Conservation (phyloP, 1,139 yeast species). For the Arxiozyma telluris region DNA sequence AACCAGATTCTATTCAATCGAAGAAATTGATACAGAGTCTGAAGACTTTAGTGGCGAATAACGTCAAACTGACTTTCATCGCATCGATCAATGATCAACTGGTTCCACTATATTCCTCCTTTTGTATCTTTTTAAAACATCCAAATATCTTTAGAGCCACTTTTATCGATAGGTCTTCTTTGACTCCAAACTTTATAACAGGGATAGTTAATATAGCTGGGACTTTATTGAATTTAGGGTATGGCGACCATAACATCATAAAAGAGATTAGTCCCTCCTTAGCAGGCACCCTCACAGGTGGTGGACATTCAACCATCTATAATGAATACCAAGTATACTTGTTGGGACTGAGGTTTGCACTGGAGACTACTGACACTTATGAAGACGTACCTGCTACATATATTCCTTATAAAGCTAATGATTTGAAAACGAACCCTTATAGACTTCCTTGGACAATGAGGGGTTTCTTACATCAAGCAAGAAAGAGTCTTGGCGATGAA, state of each 20-base stretch:
- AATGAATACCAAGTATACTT: slow-evolving; percentile 81
- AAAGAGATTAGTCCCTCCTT: slow-evolving; percentile 74
- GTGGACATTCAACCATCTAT: slow-evolving; percentile 87
- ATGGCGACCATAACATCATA: slow-evolving; percentile 65
- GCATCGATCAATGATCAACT: slow-evolving; percentile 89
- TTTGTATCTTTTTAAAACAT: slow-evolving; percentile 73
- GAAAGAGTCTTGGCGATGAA: slow-evolving; percentile 35
- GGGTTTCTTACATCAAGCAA: slow-evolving; percentile 59
- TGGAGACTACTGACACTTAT: slow-evolving; percentile 64
- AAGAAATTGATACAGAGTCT: slow-evolving; percentile 61
- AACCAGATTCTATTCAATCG: slow-evolving; percentile 62
- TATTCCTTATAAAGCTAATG: slow-evolving; percentile 53
- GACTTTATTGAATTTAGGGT: slow-evolving; percentile 52
- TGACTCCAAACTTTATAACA: slow-evolving; percentile 46
- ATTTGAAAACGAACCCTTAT: slow-evolving; percentile 67
- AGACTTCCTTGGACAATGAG: slow-evolving; percentile 88
- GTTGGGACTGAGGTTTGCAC: slow-evolving; percentile 60
- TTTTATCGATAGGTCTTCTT: slow-evolving; percentile 56
- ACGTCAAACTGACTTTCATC: slow-evolving; percentile 69
- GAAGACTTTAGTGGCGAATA: slow-evolving; percentile 53
- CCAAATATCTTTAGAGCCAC: slow-evolving; percentile 87
- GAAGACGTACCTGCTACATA: slow-evolving; percentile 40
- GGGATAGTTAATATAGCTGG: slow-evolving; percentile 43
- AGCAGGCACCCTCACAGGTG: slow-evolving; percentile 88
- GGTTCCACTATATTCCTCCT: slow-evolving; percentile 84